phyloP scores from a whole-genome alignment of 1,284 basidiomycete species.

The Austroboletus niveus region DNA sequence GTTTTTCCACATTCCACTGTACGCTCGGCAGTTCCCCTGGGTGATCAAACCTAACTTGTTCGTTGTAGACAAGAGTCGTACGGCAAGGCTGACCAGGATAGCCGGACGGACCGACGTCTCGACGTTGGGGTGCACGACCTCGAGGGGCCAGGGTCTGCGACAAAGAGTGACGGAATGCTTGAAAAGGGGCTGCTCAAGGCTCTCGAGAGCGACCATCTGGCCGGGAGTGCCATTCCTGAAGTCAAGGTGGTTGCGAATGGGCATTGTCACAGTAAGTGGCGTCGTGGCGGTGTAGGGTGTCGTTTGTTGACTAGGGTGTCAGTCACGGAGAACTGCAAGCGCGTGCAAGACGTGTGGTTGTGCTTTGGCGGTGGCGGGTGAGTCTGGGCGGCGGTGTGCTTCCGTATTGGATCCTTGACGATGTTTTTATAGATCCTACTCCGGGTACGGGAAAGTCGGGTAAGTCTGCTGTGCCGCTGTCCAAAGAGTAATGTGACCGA shows the following conservation, averaged over 20 bases:
- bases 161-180: slow-evolving; percentile 78
- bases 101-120: slow-evolving; percentile 53
- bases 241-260: slow-evolving; percentile 86
- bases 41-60: neutral
- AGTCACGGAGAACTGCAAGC: slow-evolving; percentile 87
- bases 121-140: slow-evolving; percentile 64
- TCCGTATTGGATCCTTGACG: neutral
- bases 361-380: slow-evolving; percentile 93
- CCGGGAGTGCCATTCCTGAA: slow-evolving; percentile 53
- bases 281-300: too few relatives aligned
- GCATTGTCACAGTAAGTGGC: slow-evolving; percentile 72
- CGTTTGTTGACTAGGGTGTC: slow-evolving; percentile 13
- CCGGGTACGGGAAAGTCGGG: slow-evolving; percentile 81
- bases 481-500: neutral
- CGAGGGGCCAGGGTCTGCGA: slow-evolving; percentile 64
- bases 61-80: slow-evolving; percentile 58
- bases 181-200: slow-evolving; percentile 71
- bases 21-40: slow-evolving; percentile 34
- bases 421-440: slow-evolving; percentile 59
- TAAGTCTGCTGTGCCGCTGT: slow-evolving; percentile 29
- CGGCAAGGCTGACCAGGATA: slow-evolving; percentile 54
- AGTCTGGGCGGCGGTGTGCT: slow-evolving; percentile 22
- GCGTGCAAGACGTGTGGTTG: slow-evolving; percentile 84
- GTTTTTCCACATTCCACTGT: slow-evolving; percentile 96
- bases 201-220: slow-evolving; percentile 60